A percentile compares a stretch with the other conserved stretches of the same genome.
Conservation (phyloP, 345 rosid genomes). For the Populus deltoides region DNA sequence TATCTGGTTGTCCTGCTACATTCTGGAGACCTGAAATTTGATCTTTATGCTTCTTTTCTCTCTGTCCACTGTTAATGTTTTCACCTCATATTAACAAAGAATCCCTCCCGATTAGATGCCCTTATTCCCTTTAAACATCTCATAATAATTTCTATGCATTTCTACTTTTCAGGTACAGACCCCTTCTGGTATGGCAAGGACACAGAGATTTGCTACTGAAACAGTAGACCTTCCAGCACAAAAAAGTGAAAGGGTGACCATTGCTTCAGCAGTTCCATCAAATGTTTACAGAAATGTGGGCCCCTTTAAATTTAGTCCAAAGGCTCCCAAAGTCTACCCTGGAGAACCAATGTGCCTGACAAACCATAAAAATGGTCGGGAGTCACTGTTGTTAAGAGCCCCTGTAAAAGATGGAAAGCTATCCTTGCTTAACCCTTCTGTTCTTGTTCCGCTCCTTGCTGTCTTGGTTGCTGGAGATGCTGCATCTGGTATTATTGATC, state of each 20-base stretch:
- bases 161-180: constrained; percentile 58
- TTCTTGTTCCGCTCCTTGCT: constrained; percentile 65
- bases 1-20: not conserved
- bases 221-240: constrained; percentile 92
- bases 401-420: constrained; percentile 64
- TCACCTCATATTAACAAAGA: not conserved
- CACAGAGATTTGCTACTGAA: constrained; percentile 90
- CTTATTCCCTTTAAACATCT: not conserved
- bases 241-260: constrained; percentile 88
- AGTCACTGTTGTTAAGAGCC: constrained; percentile 61
- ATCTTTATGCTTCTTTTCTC: not conserved
- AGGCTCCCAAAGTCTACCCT: constrained; percentile 65
- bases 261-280: constrained; percentile 82
- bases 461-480: constrained; percentile 87
- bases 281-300: constrained; percentile 71
- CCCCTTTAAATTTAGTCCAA: constrained; percentile 78
- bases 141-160: constrained; percentile 3
- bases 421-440: constrained; percentile 54
- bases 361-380: constrained; percentile 74
- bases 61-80: not conserved
- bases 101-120: not conserved
- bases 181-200: constrained; percentile 83
- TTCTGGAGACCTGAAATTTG: not conserved
- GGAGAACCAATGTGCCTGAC: constrained; percentile 93
- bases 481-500: constrained; percentile 79